Evolutionary conservation across 208 protist genomes (phyloP), one percentile per base, ranked within the genome.

Genomic region (Lotmaria passim): DNA sequence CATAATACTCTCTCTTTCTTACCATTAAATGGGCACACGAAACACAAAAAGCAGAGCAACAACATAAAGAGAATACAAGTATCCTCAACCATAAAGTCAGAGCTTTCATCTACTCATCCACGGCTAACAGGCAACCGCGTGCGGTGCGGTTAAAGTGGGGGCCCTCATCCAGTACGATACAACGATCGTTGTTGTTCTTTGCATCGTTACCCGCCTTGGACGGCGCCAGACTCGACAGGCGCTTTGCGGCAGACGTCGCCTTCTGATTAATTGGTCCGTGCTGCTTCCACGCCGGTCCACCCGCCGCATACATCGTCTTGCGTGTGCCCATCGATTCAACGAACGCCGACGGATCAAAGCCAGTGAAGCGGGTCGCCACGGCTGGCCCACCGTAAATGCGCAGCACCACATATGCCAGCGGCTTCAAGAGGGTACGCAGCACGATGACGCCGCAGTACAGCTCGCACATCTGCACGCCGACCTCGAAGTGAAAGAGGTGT

Each of bases 61-160:
- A n/a, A n/a, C n/a, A n/a, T n/a, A n/a, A n/a, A n/a, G n/a, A n/a
- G n/a, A n/a, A n/a, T n/a, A n/a, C n/a, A n/a, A n/a, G n/a, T n/a
- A n/a, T n/a, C n/a, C n/a, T n/a, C n/a, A n/a, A n/a, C n/a, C n/a
- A n/a, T n/a, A n/a, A n/a, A n/a, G n/a, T n/a, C n/a, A n/a, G n/a
- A n/a, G n/a, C 39, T 26, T 21, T 36, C n/a, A 14, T 33, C 17
- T 50, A 19, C 58, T 50, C 38, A 58, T 46, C 19, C 12, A 34
- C 43, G 17, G 12, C 26, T 23, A 83, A 57, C 62, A 84, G 44
- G 55, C 79, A 86, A 5, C 73, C 80, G 24, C 73, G 58, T 1
- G 73, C 77, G 0, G 71, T 66, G 3, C 77, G 69, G 61, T 83
- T 84, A 34, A 86, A 86, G 41, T 86, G 77, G 8, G 57, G 67